Conservation (phyloP, 805 yeast species). For the Tetrapisispora pingtungensis region DNA sequence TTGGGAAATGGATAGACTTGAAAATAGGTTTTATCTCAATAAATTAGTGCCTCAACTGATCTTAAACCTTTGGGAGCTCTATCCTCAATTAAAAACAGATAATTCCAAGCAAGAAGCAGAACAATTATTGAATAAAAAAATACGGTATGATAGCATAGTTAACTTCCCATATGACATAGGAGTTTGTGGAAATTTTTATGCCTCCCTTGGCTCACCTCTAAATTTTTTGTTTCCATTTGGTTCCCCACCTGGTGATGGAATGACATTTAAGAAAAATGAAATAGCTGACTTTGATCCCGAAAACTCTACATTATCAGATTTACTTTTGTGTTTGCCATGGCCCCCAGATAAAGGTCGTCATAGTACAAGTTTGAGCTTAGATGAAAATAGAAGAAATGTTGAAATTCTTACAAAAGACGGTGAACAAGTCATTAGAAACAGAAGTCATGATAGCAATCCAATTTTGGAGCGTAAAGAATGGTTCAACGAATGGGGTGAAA, state of each 20-base stretch:
- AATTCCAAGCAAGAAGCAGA: constrained; percentile 10
- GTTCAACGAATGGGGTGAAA: constrained; percentile 78
- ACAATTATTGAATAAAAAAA: constrained; percentile 12
- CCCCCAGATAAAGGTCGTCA: constrained; percentile 72
- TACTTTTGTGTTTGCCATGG: constrained; percentile 70
- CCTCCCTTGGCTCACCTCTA: constrained; percentile 51
- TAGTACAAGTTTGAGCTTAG: constrained; percentile 10
- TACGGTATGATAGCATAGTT: constrained; percentile 53
- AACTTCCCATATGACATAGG: constrained; percentile 78
- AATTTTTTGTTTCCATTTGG: constrained; percentile 70
- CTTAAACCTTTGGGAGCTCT: constrained; percentile 38
- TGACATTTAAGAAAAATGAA: constrained; percentile 46
- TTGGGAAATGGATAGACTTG: constrained; percentile 86
- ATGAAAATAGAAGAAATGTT: constrained; percentile 3
- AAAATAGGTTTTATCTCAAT: constrained; percentile 48
- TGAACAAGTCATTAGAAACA: constrained; percentile 26
- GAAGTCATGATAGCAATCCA: constrained; percentile 29
- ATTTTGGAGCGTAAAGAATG: constrained; percentile 41
- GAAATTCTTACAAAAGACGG: constrained; percentile 18
- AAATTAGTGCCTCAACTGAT: constrained; percentile 38
- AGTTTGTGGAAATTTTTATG: constrained; percentile 40
- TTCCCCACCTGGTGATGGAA: constrained; percentile 50
- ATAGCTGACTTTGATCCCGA: constrained; percentile 29
- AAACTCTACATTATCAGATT: constrained; percentile 31
- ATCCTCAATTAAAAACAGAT: constrained; percentile 10